phyloP scores from a whole-genome alignment of 805 yeast genomes.

The Saccharomycopsis babjevae region DNA sequence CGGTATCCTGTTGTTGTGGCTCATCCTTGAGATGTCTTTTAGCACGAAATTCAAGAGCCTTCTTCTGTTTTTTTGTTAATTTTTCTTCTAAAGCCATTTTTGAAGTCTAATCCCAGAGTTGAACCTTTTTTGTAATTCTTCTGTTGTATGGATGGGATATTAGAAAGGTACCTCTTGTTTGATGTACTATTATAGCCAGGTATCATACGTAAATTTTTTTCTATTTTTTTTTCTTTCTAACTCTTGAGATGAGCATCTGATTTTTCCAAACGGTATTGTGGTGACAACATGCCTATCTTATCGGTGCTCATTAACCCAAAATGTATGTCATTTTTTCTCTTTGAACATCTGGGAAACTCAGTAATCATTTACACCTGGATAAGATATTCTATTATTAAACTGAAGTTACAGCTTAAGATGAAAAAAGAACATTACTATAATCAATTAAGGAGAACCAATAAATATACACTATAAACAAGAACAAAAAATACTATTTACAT shows the following conservation, averaged over 20 bases:
- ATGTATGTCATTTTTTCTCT: neutral
- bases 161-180: neutral
- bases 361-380: no score
- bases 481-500: no score
- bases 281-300: neutral
- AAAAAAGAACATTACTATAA: no score
- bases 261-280: neutral
- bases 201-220: neutral
- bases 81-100: slow-evolving; percentile 25
- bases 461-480: no score
- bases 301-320: neutral
- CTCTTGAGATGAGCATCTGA: slow-evolving; percentile 1
- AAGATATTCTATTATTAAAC: no score
- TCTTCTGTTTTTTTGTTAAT: slow-evolving; percentile 55
- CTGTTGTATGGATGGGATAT: neutral
- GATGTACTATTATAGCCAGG: neutral
- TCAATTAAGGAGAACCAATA: no score
- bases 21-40: slow-evolving; percentile 32
- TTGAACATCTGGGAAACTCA: no score
- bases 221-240: neutral
- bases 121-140: slow-evolving; percentile 13
- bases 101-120: no score
- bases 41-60: slow-evolving; percentile 48
- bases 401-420: no score
- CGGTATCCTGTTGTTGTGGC: slow-evolving; percentile 27